Evolutionary conservation across 306 rosid species (phyloP).

Genomic region (Trichosanthes cucumerina): DNA sequence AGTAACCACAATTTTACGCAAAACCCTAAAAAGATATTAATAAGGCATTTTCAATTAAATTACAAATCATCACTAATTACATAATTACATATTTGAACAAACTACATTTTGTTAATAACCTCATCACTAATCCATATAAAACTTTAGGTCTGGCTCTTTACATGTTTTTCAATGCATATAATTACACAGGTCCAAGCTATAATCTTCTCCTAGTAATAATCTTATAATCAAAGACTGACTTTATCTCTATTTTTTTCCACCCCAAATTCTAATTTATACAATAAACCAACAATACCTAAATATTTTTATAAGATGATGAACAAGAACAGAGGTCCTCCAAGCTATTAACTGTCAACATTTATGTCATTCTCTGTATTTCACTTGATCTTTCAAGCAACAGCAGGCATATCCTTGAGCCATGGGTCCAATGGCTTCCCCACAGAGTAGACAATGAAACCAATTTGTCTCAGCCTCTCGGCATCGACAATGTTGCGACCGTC

Average conservation of each 20-base stretch:
- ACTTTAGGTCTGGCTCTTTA: not conserved
- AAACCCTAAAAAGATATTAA: no score
- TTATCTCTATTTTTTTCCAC: not conserved
- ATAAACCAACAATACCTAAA: not conserved
- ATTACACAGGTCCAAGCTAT: not conserved
- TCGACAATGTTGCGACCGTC: not conserved
- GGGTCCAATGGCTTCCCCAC: slow-evolving; percentile 5
- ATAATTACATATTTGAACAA: no score
- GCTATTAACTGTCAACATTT: not conserved
- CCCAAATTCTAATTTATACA: not conserved
- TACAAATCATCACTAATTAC: no score
- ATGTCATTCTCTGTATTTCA: not conserved
- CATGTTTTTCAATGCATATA: no score
- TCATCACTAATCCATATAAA: not conserved
- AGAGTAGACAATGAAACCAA: slow-evolving; percentile 6
- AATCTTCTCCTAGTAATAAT: not conserved
- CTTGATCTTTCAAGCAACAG: slow-evolving; percentile 15
- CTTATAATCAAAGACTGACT: not conserved
- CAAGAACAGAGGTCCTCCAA: not conserved
- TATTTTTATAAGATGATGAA: not conserved
- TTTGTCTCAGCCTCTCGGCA: not conserved
- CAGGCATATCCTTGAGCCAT: slow-evolving; percentile 6
- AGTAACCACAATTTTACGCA: no score
- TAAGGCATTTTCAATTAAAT: no score
- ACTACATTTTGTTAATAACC: not conserved